Evolutionary conservation across 345 rosid genomes (phyloP).

Genomic region (Cardiospermum halicacabum): DNA sequence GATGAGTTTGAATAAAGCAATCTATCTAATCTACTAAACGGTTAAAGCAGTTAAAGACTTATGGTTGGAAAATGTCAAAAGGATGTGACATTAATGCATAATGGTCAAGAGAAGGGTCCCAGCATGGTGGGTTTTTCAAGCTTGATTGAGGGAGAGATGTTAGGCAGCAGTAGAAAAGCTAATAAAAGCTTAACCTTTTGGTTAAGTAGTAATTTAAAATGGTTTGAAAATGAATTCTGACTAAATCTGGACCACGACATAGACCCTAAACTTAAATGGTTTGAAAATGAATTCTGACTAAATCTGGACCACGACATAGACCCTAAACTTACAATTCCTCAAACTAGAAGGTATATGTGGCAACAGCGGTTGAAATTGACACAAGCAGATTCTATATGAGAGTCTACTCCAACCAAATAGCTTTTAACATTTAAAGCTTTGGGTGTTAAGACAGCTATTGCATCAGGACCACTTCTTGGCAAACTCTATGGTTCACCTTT

Average conservation of each 20-base stretch:
- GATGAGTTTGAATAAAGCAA: not conserved
- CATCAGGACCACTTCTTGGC: constrained; percentile 1
- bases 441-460: constrained; percentile 1
- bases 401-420: not conserved
- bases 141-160: not conserved
- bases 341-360: not conserved
- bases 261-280: not conserved
- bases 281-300: too few species aligned
- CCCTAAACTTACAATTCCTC: not conserved
- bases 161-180: not conserved
- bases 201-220: not conserved
- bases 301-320: not conserved
- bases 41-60: not conserved
- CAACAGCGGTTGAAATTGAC: not conserved
- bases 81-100: not conserved
- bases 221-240: not conserved
- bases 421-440: constrained; percentile 3
- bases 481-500: not conserved
- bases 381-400: not conserved
- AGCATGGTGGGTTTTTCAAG: not conserved
- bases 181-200: not conserved
- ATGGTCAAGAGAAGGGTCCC: not conserved
- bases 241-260: not conserved
- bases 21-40: not conserved
- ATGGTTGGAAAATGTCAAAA: not conserved